These are phyloP conservation scores for Leccinum barrowsii DNA, from an alignment of 768 basidiomycete genomes.

Conservation along the genomic window DNA sequence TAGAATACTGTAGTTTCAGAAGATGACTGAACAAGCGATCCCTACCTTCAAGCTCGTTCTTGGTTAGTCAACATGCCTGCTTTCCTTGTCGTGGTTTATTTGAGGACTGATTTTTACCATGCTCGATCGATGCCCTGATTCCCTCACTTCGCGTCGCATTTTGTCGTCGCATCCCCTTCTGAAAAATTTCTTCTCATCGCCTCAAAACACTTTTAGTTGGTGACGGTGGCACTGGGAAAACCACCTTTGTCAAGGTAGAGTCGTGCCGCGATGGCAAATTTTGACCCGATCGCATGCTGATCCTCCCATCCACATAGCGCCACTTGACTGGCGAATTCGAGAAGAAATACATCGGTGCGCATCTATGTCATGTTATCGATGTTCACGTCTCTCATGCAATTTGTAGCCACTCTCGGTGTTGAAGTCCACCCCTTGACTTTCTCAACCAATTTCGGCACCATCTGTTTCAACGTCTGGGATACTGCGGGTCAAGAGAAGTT, in stretches of 20 bases:
- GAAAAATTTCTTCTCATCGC: background rate
- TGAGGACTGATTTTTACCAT: constrained; percentile 24
- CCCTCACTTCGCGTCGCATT: constrained; percentile 9
- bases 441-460: constrained; percentile 97
- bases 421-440: constrained; percentile 97
- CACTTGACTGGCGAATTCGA: constrained; percentile 99
- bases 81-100: constrained; percentile 6
- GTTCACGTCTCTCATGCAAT: constrained; percentile 12
- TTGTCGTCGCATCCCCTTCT: constrained; percentile 6
- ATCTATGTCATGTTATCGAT: constrained; percentile 9
- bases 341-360: constrained; percentile 97
- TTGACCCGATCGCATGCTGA: constrained; percentile 54
- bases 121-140: constrained; percentile 51
- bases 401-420: constrained; percentile 94
- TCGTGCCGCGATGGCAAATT: constrained; percentile 23
- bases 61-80: constrained; percentile 50
- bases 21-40: constrained; percentile 41
- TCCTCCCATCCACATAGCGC: constrained; percentile 55
- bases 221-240: constrained; percentile 97
- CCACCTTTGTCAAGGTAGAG: constrained; percentile 93
- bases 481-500: constrained; percentile 99
- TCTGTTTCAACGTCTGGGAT: constrained; percentile 99
- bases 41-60: constrained; percentile 99
- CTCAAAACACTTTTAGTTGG: constrained; percentile 55
- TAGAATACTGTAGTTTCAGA: constrained; percentile 22